Evolutionary conservation across 2,329 filamentous ascomycete genomes (phyloP).

Genomic region (Sporothrix sp.): DNA sequence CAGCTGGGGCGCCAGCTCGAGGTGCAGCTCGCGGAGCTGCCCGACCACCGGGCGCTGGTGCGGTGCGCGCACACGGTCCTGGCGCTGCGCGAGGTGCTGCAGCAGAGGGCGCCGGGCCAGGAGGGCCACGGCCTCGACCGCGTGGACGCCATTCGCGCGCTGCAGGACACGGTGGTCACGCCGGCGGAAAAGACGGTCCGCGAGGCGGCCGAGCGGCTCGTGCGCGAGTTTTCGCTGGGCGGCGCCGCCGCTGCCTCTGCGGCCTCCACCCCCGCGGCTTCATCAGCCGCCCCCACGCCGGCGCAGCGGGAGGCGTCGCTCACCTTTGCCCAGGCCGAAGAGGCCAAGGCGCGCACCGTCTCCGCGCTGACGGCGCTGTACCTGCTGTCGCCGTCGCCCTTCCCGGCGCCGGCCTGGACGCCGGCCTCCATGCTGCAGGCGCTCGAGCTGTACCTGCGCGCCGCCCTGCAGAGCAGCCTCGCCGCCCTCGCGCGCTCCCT

Average conservation of each 20-base stretch:
- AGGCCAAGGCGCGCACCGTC: conserved; percentile 63
- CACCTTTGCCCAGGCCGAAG: conserved; percentile 59
- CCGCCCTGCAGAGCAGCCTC: conserved; percentile 68
- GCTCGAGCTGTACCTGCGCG: conserved; percentile 73
- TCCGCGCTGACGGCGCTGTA: conserved; percentile 72
- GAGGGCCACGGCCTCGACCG: conserved; percentile 69
- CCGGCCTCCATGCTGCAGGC: conserved; percentile 66
- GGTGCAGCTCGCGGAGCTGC: conserved; percentile 61
- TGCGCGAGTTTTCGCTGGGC: conserved; percentile 75
- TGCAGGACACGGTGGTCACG: conserved; percentile 56
- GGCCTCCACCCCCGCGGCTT: too few species aligned
- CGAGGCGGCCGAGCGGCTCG: conserved; percentile 63
- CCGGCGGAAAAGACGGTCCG: conserved; percentile 68
- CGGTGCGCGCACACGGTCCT: conserved; percentile 72
- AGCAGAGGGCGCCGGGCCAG: conserved; percentile 55
- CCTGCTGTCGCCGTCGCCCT: conserved; percentile 63
- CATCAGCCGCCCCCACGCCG: too few species aligned
- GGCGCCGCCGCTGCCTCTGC: too few species aligned
- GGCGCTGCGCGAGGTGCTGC: conserved; percentile 62
- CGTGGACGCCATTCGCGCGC: conserved; percentile 59
- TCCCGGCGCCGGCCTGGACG: conserved; percentile 31
- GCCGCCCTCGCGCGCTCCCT: conserved; percentile 66
- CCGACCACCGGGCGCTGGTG: conserved; percentile 67
- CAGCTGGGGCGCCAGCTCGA: conserved; percentile 79
- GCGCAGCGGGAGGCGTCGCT: conserved; percentile 24